Evolutionary conservation across 177 flowering plant species (phyloP), one percentile per base, ranked within the genome.

Genomic region (Vitis hybrid): DNA sequence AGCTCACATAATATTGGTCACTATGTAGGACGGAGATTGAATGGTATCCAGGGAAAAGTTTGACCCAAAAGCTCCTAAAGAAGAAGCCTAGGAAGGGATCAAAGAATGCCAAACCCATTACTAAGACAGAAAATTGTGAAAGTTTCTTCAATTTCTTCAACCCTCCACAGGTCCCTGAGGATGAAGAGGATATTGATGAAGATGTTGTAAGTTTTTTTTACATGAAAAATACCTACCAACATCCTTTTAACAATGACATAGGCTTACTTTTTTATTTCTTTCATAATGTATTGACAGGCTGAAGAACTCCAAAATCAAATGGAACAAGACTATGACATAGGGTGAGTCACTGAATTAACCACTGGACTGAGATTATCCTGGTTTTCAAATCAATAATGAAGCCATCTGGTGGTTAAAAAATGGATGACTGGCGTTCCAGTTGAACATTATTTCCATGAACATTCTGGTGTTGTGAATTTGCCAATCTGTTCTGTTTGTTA

Each of bases 61-160:
- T 94, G 80, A 94, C 97, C 33, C 97, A 90, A 73, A 94, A 94
- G 81, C 51, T 92, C 56, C 75, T 94, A 16, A 94, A 92, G 75
- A 94, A 90, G 81, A 92, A 92, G 83, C 97, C 97, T 7, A 88
- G 77, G 85, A 94, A 92, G 82, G 98, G 98, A 58, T 80, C 97
- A 22, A 92, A 90, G 81, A 94, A 89, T 84, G 78, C 91, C 49
- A 94, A 88, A 74, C 96, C 96, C 31, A 84, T 92, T 45, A 92
- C 90, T 4, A 94, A 94, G 73, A 94, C 90, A 39, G 98, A 92
- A 77, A 70, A 75, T 21, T 92, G 97, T 79, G 94, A 90, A 59
- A 94, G 98, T 69, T 94, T 94, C 77, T 94, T 94, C 82, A 94
- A 94, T 74, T 94, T 94, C 80, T 94, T 94, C 53, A 87, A 63